phyloP scores from a whole-genome alignment of 352 stramenopile species.

The Halophytophthora batemanensis region DNA sequence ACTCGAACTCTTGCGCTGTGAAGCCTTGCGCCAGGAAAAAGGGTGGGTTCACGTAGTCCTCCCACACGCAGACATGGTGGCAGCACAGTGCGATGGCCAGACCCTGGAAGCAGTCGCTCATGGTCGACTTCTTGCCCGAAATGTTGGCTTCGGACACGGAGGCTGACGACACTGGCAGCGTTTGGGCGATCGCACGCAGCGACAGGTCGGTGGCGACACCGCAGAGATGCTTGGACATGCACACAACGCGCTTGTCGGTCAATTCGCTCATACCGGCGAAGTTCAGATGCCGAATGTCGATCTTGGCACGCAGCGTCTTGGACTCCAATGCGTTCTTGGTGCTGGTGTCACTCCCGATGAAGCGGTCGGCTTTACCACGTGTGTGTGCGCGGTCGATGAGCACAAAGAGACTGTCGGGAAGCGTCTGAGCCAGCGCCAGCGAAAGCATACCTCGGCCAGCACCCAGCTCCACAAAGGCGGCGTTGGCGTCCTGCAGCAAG shows the following conservation, averaged over 20 bases:
- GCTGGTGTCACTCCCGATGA: conserved; percentile 43
- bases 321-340: conserved; percentile 13
- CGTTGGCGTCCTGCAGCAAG: conserved; percentile 38
- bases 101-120: conserved; percentile 47
- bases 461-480: conserved; percentile 69
- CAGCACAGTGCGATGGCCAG: conserved; percentile 78
- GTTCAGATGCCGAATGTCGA: conserved; percentile 85
- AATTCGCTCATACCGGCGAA: conserved; percentile 63
- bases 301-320: conserved; percentile 62
- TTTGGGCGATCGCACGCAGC: conserved; percentile 60
- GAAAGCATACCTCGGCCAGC: conserved; percentile 79
- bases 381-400: conserved; percentile 74
- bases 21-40: conserved; percentile 65
- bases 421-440: conserved; percentile 65
- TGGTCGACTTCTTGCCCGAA: background rate
- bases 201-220: conserved; percentile 81
- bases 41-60: conserved; percentile 66
- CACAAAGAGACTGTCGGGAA: conserved; percentile 60
- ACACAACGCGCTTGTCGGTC: conserved; percentile 46
- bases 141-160: too few species aligned
- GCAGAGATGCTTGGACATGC: conserved; percentile 86
- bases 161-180: conserved; percentile 21
- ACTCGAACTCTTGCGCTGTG: conserved; percentile 46
- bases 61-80: conserved; percentile 72
- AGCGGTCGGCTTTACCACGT: conserved; percentile 71